Evolutionary conservation across 768 basidiomycete species (phyloP).

Genomic region (Tulasnella sp.): DNA sequence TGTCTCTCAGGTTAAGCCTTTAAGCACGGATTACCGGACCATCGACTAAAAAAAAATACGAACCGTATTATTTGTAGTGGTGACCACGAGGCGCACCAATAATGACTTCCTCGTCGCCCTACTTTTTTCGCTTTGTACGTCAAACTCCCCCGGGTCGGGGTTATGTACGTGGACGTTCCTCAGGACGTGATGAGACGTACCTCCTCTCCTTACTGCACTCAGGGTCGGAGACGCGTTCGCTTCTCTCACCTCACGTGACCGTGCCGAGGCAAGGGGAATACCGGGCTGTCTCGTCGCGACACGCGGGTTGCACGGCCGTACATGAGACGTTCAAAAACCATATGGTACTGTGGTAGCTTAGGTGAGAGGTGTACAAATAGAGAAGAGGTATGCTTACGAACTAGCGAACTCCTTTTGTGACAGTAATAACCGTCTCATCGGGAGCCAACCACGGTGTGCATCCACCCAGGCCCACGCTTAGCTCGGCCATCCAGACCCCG

Average conservation of each 20-base stretch:
- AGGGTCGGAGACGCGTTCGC: background rate
- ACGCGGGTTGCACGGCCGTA: background rate
- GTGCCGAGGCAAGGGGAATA: background rate
- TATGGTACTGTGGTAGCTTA: too few relatives aligned
- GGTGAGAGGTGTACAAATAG: too few relatives aligned
- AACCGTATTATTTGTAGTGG: background rate
- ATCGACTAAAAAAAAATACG: background rate
- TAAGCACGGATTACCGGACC: background rate
- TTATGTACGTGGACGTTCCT: background rate
- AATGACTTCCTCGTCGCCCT: background rate
- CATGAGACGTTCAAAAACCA: too few relatives aligned
- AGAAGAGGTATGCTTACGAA: too few relatives aligned
- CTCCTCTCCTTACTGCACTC: background rate
- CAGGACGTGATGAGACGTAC: background rate
- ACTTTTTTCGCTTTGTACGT: background rate
- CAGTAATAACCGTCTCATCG: background rate
- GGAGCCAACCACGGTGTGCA: background rate
- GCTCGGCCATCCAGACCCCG: background rate
- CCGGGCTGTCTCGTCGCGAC: background rate
- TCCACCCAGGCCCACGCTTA: background rate
- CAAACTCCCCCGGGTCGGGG: background rate
- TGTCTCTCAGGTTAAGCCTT: conserved; percentile 4
- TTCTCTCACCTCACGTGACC: background rate
- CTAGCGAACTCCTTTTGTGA: too few relatives aligned
- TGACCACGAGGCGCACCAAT: background rate